Evolutionary conservation across 2,329 filamentous ascomycete species (phyloP).

Genomic region (Ophiostoma tasmaniense): DNA sequence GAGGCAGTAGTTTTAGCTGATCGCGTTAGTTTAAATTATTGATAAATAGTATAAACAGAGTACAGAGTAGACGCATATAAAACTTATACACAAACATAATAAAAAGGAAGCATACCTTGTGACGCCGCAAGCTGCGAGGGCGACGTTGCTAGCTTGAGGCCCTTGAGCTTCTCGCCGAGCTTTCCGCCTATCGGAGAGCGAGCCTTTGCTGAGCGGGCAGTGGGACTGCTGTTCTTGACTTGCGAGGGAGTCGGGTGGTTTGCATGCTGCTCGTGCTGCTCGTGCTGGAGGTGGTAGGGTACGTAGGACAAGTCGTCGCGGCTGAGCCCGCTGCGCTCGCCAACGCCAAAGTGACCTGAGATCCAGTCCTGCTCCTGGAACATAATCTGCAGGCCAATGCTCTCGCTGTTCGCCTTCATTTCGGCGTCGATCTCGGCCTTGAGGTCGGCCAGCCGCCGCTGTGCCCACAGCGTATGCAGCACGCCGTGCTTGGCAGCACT

Average conservation of each 20-base stretch:
- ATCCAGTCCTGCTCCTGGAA: slow-evolving; percentile 80
- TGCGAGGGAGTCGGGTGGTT: background rate
- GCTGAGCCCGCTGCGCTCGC: slow-evolving; percentile 25
- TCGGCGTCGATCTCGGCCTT: slow-evolving; percentile 70
- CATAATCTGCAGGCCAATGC: slow-evolving; percentile 77
- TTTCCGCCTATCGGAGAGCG: slow-evolving; percentile 59
- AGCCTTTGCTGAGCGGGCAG: slow-evolving; percentile 39
- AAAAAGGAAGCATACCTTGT: slow-evolving; percentile 36
- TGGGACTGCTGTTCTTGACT: slow-evolving; percentile 28
- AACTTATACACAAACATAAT: background rate
- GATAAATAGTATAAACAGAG: no score
- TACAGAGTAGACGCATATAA: background rate
- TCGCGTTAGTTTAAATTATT: background rate
- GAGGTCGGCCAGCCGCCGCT: slow-evolving; percentile 66
- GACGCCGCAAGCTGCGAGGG: slow-evolving; percentile 50
- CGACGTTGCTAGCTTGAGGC: slow-evolving; percentile 68
- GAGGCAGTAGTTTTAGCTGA: background rate
- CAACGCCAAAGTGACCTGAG: slow-evolving; percentile 65
- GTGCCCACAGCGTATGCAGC: slow-evolving; percentile 84
- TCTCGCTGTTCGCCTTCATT: slow-evolving; percentile 65
- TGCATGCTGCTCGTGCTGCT: background rate
- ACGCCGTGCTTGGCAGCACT: slow-evolving; percentile 69
- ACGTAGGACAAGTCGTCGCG: slow-evolving; percentile 17
- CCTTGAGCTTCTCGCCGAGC: slow-evolving; percentile 70
- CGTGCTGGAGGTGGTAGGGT: background rate